These are phyloP conservation scores for carrot (Daucus carota) DNA, from an alignment of 129 eudicot genomes.

Conservation along the genomic window DH1_v3.0 NC_030387.2:4171001-4171500, in stretches of 20 bases:
- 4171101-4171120: slow-evolving; percentile 39
- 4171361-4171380: slow-evolving; percentile 31
- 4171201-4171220: slow-evolving; percentile 32
- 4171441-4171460: slow-evolving; percentile 34
- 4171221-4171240: slow-evolving; percentile 33
- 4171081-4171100: slow-evolving; percentile 26
- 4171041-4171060: slow-evolving; percentile 60
- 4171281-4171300: slow-evolving; percentile 26
- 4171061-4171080: slow-evolving; percentile 37
- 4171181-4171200: slow-evolving; percentile 27
- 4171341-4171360: slow-evolving; percentile 21
- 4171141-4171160: slow-evolving; percentile 82
- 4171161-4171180: slow-evolving; percentile 50
- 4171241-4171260: slow-evolving; percentile 32
- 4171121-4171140: slow-evolving; percentile 29
- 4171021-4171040: slow-evolving; percentile 47
- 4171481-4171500: slow-evolving; percentile 22
- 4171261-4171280: slow-evolving; percentile 38
- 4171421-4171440: slow-evolving; percentile 43
- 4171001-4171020: slow-evolving; percentile 32
- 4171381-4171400: slow-evolving; percentile 31
- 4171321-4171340: slow-evolving; percentile 36
- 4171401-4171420: slow-evolving; percentile 30
- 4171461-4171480: slow-evolving; percentile 29
- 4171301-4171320: slow-evolving; percentile 22